Evolutionary conservation across 768 basidiomycete genomes (phyloP).

Genomic region (Lyophyllum decastes): DNA sequence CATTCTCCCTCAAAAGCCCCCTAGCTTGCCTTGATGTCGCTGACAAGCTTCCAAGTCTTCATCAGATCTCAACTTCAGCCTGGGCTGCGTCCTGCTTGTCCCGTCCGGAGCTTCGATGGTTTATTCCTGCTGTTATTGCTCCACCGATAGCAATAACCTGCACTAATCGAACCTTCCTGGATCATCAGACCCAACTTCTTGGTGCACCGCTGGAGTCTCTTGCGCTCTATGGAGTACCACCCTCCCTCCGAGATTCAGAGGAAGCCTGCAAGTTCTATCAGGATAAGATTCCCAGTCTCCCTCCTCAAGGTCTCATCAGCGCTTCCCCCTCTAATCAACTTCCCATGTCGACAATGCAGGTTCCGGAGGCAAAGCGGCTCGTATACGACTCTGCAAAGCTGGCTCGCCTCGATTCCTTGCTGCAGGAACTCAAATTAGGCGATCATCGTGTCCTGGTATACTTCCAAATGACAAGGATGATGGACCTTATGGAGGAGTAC

Average conservation of each 20-base stretch:
- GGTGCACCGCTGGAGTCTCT: slow-evolving; percentile 77
- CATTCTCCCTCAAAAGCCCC: slow-evolving; percentile 31
- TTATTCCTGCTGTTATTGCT: slow-evolving; percentile 81
- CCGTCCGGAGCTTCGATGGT: slow-evolving; percentile 80
- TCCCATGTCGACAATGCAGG: slow-evolving; percentile 82
- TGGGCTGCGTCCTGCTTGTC: slow-evolving; percentile 85
- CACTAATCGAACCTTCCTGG: slow-evolving; percentile 76
- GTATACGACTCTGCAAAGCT: slow-evolving; percentile 98
- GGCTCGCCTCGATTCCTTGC: slow-evolving; percentile 82
- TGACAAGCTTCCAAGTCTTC: slow-evolving; percentile 51
- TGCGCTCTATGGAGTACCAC: slow-evolving; percentile 83
- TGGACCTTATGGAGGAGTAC: slow-evolving; percentile 99
- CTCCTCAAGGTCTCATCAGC: slow-evolving; percentile 67
- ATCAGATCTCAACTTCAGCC: slow-evolving; percentile 56
- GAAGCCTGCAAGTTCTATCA: slow-evolving; percentile 48
- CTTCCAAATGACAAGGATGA: slow-evolving; percentile 99
- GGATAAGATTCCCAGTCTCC: slow-evolving; percentile 56
- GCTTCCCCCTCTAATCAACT: slow-evolving; percentile 71
- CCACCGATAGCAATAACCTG: slow-evolving; percentile 78
- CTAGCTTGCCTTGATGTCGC: slow-evolving; percentile 35
- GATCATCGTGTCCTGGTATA: slow-evolving; percentile 95
- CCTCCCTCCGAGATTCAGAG: slow-evolving; percentile 60
- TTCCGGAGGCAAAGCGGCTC: slow-evolving; percentile 92
- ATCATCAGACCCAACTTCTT: slow-evolving; percentile 57
- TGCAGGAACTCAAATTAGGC: slow-evolving; percentile 88